Conservation (phyloP, 2,329 filamentous ascomycete genomes). For the Colletotrichum nymphaeae region DNA sequence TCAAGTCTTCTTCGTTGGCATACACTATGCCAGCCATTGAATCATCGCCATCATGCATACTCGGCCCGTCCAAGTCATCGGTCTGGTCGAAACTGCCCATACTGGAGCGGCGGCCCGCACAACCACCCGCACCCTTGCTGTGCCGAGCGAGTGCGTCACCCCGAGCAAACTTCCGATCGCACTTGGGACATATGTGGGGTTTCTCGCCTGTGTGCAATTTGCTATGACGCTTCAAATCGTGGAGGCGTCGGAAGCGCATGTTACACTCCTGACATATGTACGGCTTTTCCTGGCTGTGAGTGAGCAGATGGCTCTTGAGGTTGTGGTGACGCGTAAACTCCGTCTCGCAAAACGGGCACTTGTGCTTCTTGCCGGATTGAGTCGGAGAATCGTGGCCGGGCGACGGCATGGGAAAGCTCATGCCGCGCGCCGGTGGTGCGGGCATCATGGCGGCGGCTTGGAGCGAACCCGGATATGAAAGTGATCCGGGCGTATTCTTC, state of each 20-base stretch:
- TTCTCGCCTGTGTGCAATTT: constrained; percentile 98
- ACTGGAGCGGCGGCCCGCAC: constrained; percentile 89
- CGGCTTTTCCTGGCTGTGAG: constrained; percentile 98
- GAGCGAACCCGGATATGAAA: constrained; percentile 67
- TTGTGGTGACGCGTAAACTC: constrained; percentile 98
- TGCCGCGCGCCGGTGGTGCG: constrained; percentile 60
- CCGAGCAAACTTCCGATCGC: constrained; percentile 92
- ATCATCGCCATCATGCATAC: constrained; percentile 63
- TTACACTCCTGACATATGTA: constrained; percentile 95
- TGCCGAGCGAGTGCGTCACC: constrained; percentile 95
- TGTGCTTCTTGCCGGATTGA: constrained; percentile 81
- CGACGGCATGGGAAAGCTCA: constrained; percentile 68
- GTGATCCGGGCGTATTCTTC: constrained; percentile 59
- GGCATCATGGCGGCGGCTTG: constrained; percentile 55
- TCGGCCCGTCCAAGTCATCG: constrained; percentile 74
- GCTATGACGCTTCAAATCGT: constrained; percentile 94
- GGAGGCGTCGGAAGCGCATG: constrained; percentile 89
- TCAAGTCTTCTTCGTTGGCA: constrained; percentile 68
- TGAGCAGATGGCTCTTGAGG: constrained; percentile 95
- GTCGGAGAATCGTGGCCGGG: constrained; percentile 65
- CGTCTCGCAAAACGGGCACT: constrained; percentile 95
- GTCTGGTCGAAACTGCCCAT: constrained; percentile 85
- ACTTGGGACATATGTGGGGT: constrained; percentile 94
- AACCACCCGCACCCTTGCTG: constrained; percentile 95
- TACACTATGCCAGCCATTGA: constrained; percentile 58